Evolutionary conservation across 1,284 basidiomycete species (phyloP).

Genomic region (Heliocybe sulcata): DNA sequence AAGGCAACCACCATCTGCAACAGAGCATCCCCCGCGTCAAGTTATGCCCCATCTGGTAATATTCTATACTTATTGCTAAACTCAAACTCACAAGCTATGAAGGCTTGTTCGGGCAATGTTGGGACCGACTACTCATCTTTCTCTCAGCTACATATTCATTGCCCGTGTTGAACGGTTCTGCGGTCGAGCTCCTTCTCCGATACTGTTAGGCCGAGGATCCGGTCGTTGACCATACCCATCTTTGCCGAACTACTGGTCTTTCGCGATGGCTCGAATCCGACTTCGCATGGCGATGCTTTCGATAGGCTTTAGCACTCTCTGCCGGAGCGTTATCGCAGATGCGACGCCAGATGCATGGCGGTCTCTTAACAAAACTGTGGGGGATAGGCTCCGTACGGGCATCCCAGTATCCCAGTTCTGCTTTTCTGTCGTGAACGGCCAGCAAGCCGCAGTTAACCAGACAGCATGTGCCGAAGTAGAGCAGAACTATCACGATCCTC

Average conservation of each 20-base stretch:
- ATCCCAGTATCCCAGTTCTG: slow-evolving; percentile 23
- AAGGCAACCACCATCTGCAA: background rate
- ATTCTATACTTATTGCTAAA: background rate
- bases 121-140: no score
- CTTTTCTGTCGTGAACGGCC: slow-evolving; percentile 21
- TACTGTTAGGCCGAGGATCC: no score
- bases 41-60: background rate
- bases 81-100: slow-evolving; percentile 7
- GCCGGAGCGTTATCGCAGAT: no score
- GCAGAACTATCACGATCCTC: slow-evolving; percentile 19
- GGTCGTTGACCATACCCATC: no score
- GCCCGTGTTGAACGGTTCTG: no score
- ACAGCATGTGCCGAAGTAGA: slow-evolving; percentile 21
- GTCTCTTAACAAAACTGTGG: slow-evolving; percentile 22
- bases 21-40: background rate
- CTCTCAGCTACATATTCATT: no score
- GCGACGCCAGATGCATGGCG: slow-evolving; percentile 8
- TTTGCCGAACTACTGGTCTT: no score
- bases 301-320: no score
- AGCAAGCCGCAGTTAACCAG: slow-evolving; percentile 9
- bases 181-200: no score
- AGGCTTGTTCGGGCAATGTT: no score
- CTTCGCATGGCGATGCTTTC: no score
- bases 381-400: slow-evolving; percentile 19
- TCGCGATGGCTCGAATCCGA: no score